Evolutionary conservation across 2,329 filamentous ascomycete species (phyloP), one percentile per base, ranked within the genome.

Genomic region (Xylaria sp.): DNA sequence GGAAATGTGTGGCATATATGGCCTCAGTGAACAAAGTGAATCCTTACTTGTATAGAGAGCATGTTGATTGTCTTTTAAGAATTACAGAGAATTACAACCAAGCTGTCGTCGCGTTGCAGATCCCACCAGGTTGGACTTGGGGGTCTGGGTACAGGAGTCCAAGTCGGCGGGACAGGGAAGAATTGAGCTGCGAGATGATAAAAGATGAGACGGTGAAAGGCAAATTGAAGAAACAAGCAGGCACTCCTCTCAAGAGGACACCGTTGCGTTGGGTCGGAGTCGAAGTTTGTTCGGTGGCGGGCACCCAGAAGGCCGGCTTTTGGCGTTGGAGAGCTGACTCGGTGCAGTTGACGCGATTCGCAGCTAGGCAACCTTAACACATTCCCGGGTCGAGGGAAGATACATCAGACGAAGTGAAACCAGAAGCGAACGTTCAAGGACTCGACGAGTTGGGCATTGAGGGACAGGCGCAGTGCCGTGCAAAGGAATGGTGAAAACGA

Each of bases 31-130:
- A 69, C 39, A 39, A 69, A 39, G 17, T 50, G 31, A 33, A 15
- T 6, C 38, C 73, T 65, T 74, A 75, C 73, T 64, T 75, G 73
- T 69, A 75, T 74, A 15, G 72, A 70, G 57, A 73, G 66, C 73
- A 75, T 75, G 55, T 55, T 69, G 6, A 25, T 7, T 20, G 11
- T 31, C 11, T 38, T 45, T 59, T 15, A 33, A 27, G 20, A 27
- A 50, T 31, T n/a, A 11, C 22, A 11, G 15, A 36, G 11, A 50
- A 42, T 47, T 42, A 29, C 7, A 42, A 57, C 13, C 25, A 39
- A 33, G n/a, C 15, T 33, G 49, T 36, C 6, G 42, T 51, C 25
- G 47, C 44, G 39, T 53, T n/a, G 20, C 53, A 39, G 38, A 33
- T 49, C 50, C 42, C 63, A 59, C 54, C 56, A 50, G 42, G 13